Conservation (phyloP, 106 monocot genomes). For the Dendrobium chrysotoxum region DNA sequence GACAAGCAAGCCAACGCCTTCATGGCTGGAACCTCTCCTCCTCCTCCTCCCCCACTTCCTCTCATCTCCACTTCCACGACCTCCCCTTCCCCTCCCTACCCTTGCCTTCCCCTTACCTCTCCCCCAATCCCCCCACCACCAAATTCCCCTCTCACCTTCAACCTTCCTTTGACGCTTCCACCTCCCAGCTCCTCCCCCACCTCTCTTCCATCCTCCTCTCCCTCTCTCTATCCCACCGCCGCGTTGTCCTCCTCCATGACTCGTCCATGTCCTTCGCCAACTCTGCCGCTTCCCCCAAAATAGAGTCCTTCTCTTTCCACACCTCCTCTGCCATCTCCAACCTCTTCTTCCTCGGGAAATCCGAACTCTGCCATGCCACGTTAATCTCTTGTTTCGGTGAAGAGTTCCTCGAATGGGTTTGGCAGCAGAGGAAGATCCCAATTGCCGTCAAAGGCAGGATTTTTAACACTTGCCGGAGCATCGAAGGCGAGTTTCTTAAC, state of each 20-base stretch:
- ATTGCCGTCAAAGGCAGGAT: conserved; percentile 20
- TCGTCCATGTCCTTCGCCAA: conserved; percentile 65
- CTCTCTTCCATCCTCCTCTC: conserved; percentile 29
- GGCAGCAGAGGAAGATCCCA: conserved; percentile 6
- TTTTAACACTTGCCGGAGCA: conserved; percentile 43
- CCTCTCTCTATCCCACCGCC: conserved; percentile 24
- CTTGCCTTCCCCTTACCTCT: not conserved
- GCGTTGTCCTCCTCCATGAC: conserved; percentile 58
- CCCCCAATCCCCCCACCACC: conserved; percentile 13
- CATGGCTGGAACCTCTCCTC: not conserved
- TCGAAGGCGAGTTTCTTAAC: conserved; percentile 43
- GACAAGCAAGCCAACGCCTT: conserved; percentile 26
- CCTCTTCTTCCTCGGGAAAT: conserved; percentile 31
- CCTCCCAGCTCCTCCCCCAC: conserved; percentile 11
- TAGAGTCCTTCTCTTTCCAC: conserved; percentile 44
- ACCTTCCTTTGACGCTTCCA: conserved; percentile 5
- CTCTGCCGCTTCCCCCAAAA: conserved; percentile 15
- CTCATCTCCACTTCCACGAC: not conserved
- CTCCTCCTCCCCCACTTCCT: not conserved
- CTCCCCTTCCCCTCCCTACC: not conserved
- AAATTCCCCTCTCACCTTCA: conserved; percentile 4
- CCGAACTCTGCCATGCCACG: not conserved
- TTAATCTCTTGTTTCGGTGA: conserved; percentile 44
- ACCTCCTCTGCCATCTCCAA: conserved; percentile 50
- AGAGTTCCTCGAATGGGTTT: conserved; percentile 38